Percentiles rank a stretch among this genome's conserved stretches.
Conservation (phyloP, 441 rosid species). For the Pelargonium citronellum region DNA sequence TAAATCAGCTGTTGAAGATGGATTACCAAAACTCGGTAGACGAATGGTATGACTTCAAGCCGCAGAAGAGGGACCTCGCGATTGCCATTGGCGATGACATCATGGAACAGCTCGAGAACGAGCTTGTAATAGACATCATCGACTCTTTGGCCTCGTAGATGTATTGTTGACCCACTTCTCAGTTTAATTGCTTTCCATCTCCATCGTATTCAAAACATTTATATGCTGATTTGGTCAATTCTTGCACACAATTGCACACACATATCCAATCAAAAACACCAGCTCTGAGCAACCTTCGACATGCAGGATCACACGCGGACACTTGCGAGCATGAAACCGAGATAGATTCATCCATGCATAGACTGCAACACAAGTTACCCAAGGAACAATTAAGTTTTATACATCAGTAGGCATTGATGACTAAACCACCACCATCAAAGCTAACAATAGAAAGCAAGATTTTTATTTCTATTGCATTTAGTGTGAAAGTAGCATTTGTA, state of each 20-base stretch:
- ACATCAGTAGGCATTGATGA: slow-evolving; percentile 2
- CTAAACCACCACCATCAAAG: slow-evolving; percentile 10
- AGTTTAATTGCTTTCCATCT: slow-evolving; percentile 1
- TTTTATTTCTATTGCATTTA: slow-evolving; percentile 7
- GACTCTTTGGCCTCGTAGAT: background rate
- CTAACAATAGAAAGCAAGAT: background rate
- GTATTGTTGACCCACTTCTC: background rate
- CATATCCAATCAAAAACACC: background rate
- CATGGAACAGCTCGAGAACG: slow-evolving; percentile 30
- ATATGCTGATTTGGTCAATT: background rate
- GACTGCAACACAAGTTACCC: background rate
- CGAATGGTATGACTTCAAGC: slow-evolving; percentile 32
- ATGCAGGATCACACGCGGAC: no score
- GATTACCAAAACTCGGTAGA: slow-evolving; percentile 28
- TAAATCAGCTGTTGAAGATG: slow-evolving; percentile 18
- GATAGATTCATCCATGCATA: background rate
- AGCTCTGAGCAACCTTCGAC: background rate
- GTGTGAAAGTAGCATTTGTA: slow-evolving; percentile 1
- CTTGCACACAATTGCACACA: no score
- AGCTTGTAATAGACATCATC: slow-evolving; percentile 31
- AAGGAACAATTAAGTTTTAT: background rate
- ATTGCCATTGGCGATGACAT: slow-evolving; percentile 36
- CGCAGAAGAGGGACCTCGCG: slow-evolving; percentile 27
- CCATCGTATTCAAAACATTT: background rate
- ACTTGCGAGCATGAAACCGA: no score